Evolutionary conservation across 192 early-diverging fungal genomes (phyloP), one percentile per base, ranked within the genome.

Genomic region (Umbelopsis sp.): DNA sequence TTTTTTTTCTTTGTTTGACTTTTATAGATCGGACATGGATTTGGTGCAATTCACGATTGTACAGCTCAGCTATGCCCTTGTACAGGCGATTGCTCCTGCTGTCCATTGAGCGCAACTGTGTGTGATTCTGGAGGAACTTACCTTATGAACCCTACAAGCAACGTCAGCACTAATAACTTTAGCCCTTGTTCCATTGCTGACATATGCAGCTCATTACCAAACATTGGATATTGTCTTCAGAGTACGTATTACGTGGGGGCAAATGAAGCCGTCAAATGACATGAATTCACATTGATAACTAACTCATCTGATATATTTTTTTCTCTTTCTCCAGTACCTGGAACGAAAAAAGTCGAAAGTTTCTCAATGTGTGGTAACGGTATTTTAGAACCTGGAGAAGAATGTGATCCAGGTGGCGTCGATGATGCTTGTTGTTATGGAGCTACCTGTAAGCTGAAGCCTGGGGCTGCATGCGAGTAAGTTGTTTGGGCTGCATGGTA

Each of bases 331-430:
- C 10, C 73, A 77, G 79, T 72, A 2, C 85, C 85, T 9, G 81
- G 82, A n/a, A 68, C 76, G n/a, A 73, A 77, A 2, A 56, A 45
- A 4, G 76, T 71, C 20, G 76, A 79, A 38, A 77, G 72, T 7
- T 81, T 90, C 38, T 87, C 90, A 41, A 94, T 98, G 77, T 98
- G 96, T 74, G 96, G 96, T 38, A 98, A 98, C 76, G 96, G 96
- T 3, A 88, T 98, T 68, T 85, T 90, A 69, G 96, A 98, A 80
- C 62, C 82, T 2, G 90, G 89, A 70, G 96, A 98, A 82, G 88
- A 98, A 70, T 98, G 96, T 77, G 96, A 98, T 75, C 95, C 94
- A 80, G 95, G 94, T 7, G 69, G 79, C 25, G 89, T 88, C 38
- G 87, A 90, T 59, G 69, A 56, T 66, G 87, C 89, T 21, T 98